phyloP scores from a whole-genome alignment of 345 rosid genomes.

The Eucalyptus tenuipes region DNA sequence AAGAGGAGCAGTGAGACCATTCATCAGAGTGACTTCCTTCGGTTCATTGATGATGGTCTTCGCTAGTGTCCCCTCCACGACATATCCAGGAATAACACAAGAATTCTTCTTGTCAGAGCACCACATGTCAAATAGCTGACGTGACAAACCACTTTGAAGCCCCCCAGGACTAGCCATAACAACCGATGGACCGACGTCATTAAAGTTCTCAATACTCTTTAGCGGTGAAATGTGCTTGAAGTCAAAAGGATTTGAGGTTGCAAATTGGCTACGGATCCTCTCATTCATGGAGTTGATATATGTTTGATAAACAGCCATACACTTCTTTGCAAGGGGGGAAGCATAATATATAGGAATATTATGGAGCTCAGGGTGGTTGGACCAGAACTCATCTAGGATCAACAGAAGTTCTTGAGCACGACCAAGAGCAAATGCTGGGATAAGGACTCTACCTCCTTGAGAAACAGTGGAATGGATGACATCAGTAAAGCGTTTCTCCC shows the following conservation, averaged over 20 bases:
- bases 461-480: slow-evolving; percentile 75
- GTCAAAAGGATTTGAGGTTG: slow-evolving; percentile 80
- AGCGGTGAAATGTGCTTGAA: slow-evolving; percentile 80
- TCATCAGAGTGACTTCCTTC: slow-evolving; percentile 89
- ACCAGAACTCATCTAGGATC: slow-evolving; percentile 89
- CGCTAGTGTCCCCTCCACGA: slow-evolving; percentile 75
- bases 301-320: slow-evolving; percentile 95
- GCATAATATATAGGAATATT: slow-evolving; percentile 92
- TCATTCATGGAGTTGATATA: slow-evolving; percentile 94
- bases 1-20: slow-evolving; percentile 79
- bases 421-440: slow-evolving; percentile 79
- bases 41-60: slow-evolving; percentile 85
- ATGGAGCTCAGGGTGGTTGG: slow-evolving; percentile 77
- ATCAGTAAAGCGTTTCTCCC: slow-evolving; percentile 96
- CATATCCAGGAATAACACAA: slow-evolving; percentile 79
- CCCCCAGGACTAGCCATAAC: slow-evolving; percentile 96
- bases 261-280: slow-evolving; percentile 86
- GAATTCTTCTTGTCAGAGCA: slow-evolving; percentile 85
- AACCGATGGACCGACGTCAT: slow-evolving; percentile 83
- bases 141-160: slow-evolving; percentile 84
- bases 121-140: slow-evolving; percentile 92
- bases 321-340: slow-evolving; percentile 91
- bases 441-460: slow-evolving; percentile 89
- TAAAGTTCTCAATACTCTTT: slow-evolving; percentile 78
- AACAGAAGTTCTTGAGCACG: slow-evolving; percentile 76